Base-by-base conservation (phyloP, 1,284 basidiomycete genomes). In the Ustilago tritici region DNA sequence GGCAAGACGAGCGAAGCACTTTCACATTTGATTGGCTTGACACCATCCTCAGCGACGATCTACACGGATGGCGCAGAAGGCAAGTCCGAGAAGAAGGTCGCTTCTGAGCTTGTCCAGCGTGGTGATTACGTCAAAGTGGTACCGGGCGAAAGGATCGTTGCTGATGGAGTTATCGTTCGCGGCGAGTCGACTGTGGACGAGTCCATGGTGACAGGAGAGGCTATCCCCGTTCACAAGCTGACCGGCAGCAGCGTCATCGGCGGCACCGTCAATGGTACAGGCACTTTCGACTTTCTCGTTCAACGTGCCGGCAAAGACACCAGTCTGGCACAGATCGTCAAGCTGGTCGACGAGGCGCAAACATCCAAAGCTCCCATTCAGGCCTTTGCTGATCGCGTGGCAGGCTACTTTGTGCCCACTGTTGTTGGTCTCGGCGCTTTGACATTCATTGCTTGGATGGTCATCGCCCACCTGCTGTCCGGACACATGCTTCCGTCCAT, bases 351-450 rank as follows among this genome's bases (percentile, higher is more conserved):
- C 85, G 95, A 99, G 59, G 97, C 97, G 0, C 97, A 99, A 87
- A 98, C 95, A 1, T 93, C 92, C 72, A 99, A 99, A 87, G 96
- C 97, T 1, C 97, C 97, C 4, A 98, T 99, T 74, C 97, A 99
- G 85, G 93, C 93, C 7, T 98, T 98, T 86, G 95, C 95, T 2
- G 97, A 99, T 87, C 91, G 90, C 57, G 92, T 98, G 38, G 96
- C 97, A 0, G 97, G 96, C 12, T 92, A 92, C 87, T 99, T 99
- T 86, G 96, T 99, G 0, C 97, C 97, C 0, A 88, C 91, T 12
- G 95, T 99, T 82, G 92, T 99, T 80, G 89, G 90, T 0, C 91
- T 99, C 36, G 91, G 94, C 4, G 82, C 90, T 4, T 54, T 93
- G 76, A 99, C 97, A 0, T 95, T 99, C 87, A 80, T 92, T 41